Conservation (phyloP, 2,329 filamentous ascomycete genomes). For the Neopestalotiopsis rosae region DNA sequence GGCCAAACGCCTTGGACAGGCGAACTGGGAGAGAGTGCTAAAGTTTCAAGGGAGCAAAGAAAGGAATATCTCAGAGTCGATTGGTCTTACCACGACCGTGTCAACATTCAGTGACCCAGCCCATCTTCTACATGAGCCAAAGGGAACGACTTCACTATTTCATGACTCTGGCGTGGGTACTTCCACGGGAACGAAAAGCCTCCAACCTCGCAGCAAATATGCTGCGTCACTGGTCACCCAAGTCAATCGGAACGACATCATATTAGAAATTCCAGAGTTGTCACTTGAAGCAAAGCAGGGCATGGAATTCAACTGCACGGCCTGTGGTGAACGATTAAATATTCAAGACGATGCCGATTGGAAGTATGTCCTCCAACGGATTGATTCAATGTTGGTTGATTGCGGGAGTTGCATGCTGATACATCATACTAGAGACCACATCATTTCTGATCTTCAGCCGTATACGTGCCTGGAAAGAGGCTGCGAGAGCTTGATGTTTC, state of each 20-base stretch:
- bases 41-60: conserved; percentile 5
- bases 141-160: not conserved
- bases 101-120: not conserved
- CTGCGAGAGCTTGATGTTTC: not conserved
- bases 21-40: not conserved
- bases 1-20: not conserved
- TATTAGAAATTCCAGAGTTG: not conserved
- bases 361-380: not conserved
- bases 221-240: not conserved
- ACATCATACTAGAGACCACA: not conserved
- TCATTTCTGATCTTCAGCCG: not conserved
- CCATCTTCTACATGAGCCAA: not conserved
- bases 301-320: not conserved
- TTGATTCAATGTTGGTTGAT: not conserved
- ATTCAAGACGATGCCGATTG: not conserved
- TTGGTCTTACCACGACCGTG: not conserved
- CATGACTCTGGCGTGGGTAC: not conserved
- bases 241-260: not conserved
- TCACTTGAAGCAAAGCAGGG: not conserved
- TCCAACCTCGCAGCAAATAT: not conserved
- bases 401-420: not conserved
- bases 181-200: not conserved
- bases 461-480: not conserved
- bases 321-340: not conserved
- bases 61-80: not conserved